Evolutionary conservation across 306 rosid species (phyloP), one percentile per base, ranked within the genome.

Genomic region (Castanea sativa): DNA sequence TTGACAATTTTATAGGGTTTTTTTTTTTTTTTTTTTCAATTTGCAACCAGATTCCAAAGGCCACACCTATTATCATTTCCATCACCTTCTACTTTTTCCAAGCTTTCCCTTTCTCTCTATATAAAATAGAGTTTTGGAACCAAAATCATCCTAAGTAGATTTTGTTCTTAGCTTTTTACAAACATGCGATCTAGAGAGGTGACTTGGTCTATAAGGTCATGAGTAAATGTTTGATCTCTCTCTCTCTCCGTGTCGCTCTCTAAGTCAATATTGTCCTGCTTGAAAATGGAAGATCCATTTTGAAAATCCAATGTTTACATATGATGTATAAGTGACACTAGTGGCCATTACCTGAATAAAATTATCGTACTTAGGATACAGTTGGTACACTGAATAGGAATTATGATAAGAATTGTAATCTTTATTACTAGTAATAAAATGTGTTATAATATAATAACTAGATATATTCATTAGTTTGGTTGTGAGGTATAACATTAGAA

Each of bases 321-420:
- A 83, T 83, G 83, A 87, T 77, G 81, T 79, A 76, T 77, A 70
- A 84, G 78, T 85, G 86, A 85, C 83, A 77, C 83, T 83, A 85
- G 91, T 89, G 96, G 85, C 88, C 97, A 90, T 87, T 88, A 86
- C 74, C 77, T 71, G n/a, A 85, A 84, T 80, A 85, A 80, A 69
- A 13, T 20, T 20, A 61, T 64, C 52, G 77, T 33, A 32, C 49
- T 38, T 25, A 25, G 2, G 27, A 25, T 25, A 25, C 27, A 25
- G 1, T 25, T 25, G 2, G 27, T 25, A 25, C 27, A 25, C 27
- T 25, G 27, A 25, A 25, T 25, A 25, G 27, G 2, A 25, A 25
- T 25, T 25, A 25, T 1, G 27, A 25, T 25, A 25, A 1, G 27
- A 25, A 25, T 25, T 25, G 2, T 25, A 25, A 25, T 25, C 2